These are phyloP conservation scores for Trichopus zeylanicus DNA, from an alignment of 116 monocot genomes.

Conservation along the genomic window DNA sequence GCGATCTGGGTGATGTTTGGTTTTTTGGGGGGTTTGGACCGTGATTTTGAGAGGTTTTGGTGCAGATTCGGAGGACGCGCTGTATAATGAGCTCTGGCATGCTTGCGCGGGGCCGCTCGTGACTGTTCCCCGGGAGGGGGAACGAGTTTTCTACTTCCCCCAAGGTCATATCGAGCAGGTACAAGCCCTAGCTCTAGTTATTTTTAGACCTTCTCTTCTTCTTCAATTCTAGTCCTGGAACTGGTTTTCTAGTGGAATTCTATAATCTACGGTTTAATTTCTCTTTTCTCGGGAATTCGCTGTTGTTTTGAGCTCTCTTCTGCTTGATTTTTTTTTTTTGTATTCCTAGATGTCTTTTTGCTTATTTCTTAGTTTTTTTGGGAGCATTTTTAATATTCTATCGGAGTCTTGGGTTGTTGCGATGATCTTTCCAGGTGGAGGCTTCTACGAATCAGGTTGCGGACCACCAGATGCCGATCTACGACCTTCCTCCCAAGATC, in stretches of 20 bases:
- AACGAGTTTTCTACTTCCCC: conserved; percentile 36
- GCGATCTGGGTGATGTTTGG: conserved; percentile 4
- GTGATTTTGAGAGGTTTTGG: neutral
- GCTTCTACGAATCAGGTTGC: conserved; percentile 89
- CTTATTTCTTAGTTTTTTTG: neutral
- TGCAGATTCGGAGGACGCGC: conserved; percentile 19
- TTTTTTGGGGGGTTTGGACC: neutral
- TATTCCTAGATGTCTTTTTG: neutral
- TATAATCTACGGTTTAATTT: no score
- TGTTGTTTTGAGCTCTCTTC: neutral
- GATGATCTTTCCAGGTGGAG: conserved; percentile 85
- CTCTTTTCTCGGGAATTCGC: neutral
- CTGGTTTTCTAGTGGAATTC: no score
- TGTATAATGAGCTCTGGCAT: conserved; percentile 41
- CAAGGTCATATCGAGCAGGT: conserved; percentile 53
- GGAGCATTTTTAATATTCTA: no score
- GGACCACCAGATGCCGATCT: conserved; percentile 74
- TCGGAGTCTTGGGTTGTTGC: no score
- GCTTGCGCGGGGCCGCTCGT: conserved; percentile 43
- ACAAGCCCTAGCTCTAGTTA: no score
- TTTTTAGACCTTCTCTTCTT: no score
- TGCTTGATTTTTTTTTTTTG: no score
- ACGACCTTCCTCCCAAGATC: conserved; percentile 74
- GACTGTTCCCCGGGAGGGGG: conserved; percentile 30
- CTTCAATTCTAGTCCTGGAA: no score